Conservation (phyloP, 164 flowering plant genomes). For the Nymphaea colorata region DNA sequence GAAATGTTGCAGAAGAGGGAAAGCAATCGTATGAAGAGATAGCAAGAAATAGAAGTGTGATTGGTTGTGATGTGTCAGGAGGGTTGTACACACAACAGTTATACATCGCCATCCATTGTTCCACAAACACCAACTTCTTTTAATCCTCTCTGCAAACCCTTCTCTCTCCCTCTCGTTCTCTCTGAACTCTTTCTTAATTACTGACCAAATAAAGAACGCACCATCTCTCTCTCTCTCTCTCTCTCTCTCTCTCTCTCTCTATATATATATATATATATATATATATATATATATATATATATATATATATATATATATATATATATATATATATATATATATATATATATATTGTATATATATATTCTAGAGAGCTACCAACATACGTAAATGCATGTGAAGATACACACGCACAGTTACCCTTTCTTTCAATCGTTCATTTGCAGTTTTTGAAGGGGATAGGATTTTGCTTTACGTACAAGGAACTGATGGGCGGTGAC, state of each 20-base stretch:
- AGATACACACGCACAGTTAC: too few relatives aligned
- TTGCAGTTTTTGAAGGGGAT: too few relatives aligned
- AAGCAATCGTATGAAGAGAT: background rate
- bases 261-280: too few relatives aligned
- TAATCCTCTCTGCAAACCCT: constrained; percentile 17
- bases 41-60: constrained; percentile 20
- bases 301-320: too few relatives aligned
- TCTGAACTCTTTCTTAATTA: too few relatives aligned
- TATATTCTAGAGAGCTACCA: too few relatives aligned
- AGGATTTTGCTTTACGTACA: constrained; percentile 8
- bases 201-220: background rate
- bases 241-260: background rate
- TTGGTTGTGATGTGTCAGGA: constrained; percentile 15
- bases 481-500: constrained; percentile 17
- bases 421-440: too few relatives aligned
- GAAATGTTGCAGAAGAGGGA: background rate
- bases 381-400: background rate
- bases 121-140: constrained; percentile 24
- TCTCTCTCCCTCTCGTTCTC: background rate
- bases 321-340: too few relatives aligned
- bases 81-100: constrained; percentile 33
- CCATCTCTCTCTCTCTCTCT: background rate
- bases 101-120: constrained; percentile 42
- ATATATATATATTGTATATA: too few relatives aligned
- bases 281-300: too few relatives aligned